These are phyloP conservation scores for Symbiotaphrina buchneri DNA, from an alignment of 495 filamentous ascomycete species.

Conservation along the genomic window DNA sequence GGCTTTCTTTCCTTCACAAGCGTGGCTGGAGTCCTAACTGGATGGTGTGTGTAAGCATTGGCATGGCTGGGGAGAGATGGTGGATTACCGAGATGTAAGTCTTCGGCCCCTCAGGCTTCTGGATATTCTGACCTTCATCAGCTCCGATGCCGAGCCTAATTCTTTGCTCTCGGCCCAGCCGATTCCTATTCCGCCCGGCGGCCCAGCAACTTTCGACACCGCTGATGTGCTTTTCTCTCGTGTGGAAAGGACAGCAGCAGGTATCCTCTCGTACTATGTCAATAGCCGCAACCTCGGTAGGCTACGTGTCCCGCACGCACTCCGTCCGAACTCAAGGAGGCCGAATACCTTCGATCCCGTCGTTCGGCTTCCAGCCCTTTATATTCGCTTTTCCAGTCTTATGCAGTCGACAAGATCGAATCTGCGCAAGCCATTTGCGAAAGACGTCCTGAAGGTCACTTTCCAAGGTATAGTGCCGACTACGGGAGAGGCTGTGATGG, in stretches of 20 bases:
- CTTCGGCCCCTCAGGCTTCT: not conserved
- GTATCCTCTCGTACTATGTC: constrained; percentile 15
- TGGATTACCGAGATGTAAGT: constrained; percentile 44
- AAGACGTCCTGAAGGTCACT: constrained; percentile 26
- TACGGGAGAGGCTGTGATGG: constrained; percentile 8
- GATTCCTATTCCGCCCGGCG: constrained; percentile 6
- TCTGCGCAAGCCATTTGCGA: constrained; percentile 20
- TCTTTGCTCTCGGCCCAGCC: constrained; percentile 7
- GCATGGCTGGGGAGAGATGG: constrained; percentile 54
- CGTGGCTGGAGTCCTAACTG: constrained; percentile 38
- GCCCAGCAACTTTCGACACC: constrained; percentile 8
- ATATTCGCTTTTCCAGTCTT: constrained; percentile 5
- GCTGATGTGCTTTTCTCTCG: constrained; percentile 11
- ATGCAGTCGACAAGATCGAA: constrained; percentile 1
- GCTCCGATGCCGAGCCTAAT: constrained; percentile 5
- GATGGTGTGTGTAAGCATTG: constrained; percentile 43
- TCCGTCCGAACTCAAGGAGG: constrained; percentile 10
- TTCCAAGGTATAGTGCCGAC: constrained; percentile 20
- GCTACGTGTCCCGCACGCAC: constrained; percentile 12
- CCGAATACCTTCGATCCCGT: not conserved
- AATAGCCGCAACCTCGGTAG: constrained; percentile 11
- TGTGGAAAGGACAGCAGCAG: constrained; percentile 15
- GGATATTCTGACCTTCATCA: not conserved
- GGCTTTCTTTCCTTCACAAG: constrained; percentile 40
- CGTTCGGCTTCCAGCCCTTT: constrained; percentile 2